Evolutionary conservation across 345 rosid genomes (phyloP), one percentile per base, ranked within the genome.

Genomic region (Alliaria petiolata): DNA sequence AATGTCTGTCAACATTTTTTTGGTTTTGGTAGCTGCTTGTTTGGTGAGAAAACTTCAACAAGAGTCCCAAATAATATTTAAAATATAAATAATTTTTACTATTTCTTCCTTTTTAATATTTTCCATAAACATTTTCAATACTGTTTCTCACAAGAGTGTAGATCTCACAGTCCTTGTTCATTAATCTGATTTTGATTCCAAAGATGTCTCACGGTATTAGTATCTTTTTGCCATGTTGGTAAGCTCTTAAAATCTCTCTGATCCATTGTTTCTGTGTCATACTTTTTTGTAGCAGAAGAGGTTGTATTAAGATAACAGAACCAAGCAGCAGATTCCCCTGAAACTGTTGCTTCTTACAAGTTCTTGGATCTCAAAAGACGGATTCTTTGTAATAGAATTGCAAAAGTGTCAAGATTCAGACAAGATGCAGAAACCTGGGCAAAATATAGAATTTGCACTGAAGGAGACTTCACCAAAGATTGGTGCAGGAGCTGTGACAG

Each of bases 391-490:
- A 10, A 25, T 10, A 53, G 25, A 70, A n/a, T 9, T 62, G 42
- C 16, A 52, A 15, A 33, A 74, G 47, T 55, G 4, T 43, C 15
- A 63, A 72, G 64, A 44, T 33, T 72, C 71, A 57, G 68, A 31
- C 28, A 87, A 74, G 82, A 89, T 89, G 99, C 90, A 83, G 88
- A 88, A 89, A 83, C 92, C 96, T 33, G 87, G 84, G 2, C 89
- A 74, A 56, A 77, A 84, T 25, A 50, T 76, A 62, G 99, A 95
- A 17, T 95, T 86, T 67, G 89, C 91, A 20, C 80, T 95, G 28
- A 95, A 88, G 84, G 97, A 95, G 81, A 91, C 99, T 59, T 79
- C 84, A n/a, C 99, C 99, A 17, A 91, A 89, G 61, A 89, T 95
- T 19, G 97, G 99, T n/a, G 96, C 88, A 17, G 93, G 85, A 55